A percentile compares a stretch with the other conserved stretches of the same genome.
Evolutionary conservation across 345 rosid genomes (phyloP).

Genomic region (Lepidium sativum): DNA sequence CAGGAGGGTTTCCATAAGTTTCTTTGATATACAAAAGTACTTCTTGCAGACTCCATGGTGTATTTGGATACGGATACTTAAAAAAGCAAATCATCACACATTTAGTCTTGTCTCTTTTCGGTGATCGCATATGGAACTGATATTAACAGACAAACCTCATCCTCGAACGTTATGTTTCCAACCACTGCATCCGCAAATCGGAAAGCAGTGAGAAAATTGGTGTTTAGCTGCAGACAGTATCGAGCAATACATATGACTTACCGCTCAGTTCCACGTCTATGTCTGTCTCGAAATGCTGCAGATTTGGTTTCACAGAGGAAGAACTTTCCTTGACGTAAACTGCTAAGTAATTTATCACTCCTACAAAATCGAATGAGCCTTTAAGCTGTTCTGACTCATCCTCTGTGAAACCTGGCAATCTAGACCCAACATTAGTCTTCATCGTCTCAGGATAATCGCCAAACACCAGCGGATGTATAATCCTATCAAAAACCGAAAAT

Average conservation of each 20-base stretch:
- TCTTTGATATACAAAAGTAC: slow-evolving; percentile 33
- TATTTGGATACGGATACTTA: slow-evolving; percentile 24
- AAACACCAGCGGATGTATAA: slow-evolving; percentile 64
- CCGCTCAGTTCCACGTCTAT: background rate
- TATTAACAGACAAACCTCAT: background rate
- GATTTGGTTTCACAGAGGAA: background rate
- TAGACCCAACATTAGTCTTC: slow-evolving; percentile 51
- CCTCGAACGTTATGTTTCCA: background rate
- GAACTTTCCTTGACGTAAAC: slow-evolving; percentile 39
- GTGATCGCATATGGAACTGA: background rate
- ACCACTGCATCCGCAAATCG: background rate
- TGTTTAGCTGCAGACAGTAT: background rate
- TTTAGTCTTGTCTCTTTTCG: background rate
- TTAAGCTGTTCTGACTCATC: slow-evolving; percentile 50
- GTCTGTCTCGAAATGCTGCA: slow-evolving; percentile 1
- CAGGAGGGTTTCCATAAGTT: slow-evolving; percentile 30
- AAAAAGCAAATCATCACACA: background rate
- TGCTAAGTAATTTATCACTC: slow-evolving; percentile 78
- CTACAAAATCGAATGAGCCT: slow-evolving; percentile 76
- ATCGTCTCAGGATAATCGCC: slow-evolving; percentile 85
- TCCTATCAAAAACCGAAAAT: slow-evolving; percentile 31
- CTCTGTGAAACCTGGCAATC: slow-evolving; percentile 56
- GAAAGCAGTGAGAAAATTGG: background rate
- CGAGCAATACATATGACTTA: background rate
- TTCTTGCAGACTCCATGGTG: slow-evolving; percentile 26